phyloP scores from a whole-genome alignment of 768 basidiomycete genomes.

The Candolleomyces efflorescens region DNA sequence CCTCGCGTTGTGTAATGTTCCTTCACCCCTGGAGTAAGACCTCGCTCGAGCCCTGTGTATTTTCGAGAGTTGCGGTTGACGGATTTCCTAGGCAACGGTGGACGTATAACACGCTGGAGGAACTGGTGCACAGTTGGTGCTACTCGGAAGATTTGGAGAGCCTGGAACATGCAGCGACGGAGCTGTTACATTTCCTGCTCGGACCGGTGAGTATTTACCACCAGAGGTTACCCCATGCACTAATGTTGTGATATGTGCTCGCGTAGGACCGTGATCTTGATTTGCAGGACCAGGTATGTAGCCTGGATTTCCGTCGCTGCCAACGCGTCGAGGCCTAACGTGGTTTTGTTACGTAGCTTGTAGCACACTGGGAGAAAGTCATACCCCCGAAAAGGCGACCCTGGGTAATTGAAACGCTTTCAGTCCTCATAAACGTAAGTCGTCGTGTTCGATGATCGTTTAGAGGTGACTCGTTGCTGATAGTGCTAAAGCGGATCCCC shows the following conservation, averaged over 20 bases:
- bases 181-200: conserved; percentile 51
- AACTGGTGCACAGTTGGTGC: conserved; percentile 59
- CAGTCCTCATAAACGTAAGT: conserved; percentile 59
- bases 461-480: not conserved
- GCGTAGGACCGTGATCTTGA: conserved; percentile 49
- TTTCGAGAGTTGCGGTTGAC: not conserved
- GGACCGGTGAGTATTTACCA: conserved; percentile 42
- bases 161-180: conserved; percentile 62
- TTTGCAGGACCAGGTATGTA: conserved; percentile 60
- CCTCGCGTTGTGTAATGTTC: conserved; percentile 64
- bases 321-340: conserved; percentile 1
- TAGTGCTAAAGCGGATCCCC: conserved; percentile 45
- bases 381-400: conserved; percentile 53
- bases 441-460: not conserved
- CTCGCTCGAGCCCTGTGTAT: not conserved
- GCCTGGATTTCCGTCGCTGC: not conserved
- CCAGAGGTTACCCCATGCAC: not conserved
- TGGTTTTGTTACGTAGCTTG: conserved; percentile 39
- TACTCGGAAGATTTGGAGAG: conserved; percentile 62
- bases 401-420: conserved; percentile 48
- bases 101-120: conserved; percentile 58
- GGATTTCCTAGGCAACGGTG: conserved; percentile 20
- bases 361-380: conserved; percentile 57
- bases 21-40: conserved; percentile 61
- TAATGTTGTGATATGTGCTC: not conserved